These are phyloP conservation scores for Houttuynia cordata DNA, from an alignment of 164 flowering plant species.

Conservation along the genomic window DNA sequence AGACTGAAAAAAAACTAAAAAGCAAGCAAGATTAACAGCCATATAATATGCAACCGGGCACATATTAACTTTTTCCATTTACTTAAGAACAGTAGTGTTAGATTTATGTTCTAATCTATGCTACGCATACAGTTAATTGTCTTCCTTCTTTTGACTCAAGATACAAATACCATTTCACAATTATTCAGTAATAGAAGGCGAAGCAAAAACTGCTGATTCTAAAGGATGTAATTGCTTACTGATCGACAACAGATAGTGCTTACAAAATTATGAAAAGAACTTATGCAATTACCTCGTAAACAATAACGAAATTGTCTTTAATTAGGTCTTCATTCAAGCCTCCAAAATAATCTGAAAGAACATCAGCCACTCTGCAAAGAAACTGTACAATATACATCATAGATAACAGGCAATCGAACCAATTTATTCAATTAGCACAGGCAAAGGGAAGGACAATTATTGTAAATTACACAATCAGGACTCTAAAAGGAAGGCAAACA, in stretches of 20 bases:
- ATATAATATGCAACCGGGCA: too few relatives aligned
- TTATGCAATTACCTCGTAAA: slow-evolving; percentile 57
- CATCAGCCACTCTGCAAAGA: slow-evolving; percentile 92
- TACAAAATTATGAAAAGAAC: too few relatives aligned
- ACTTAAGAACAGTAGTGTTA: too few relatives aligned
- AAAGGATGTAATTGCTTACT: not conserved
- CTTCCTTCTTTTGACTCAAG: not conserved
- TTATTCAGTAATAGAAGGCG: not conserved
- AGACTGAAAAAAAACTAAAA: too few relatives aligned
- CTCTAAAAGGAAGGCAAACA: too few relatives aligned
- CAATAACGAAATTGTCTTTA: slow-evolving; percentile 93
- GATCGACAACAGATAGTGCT: too few relatives aligned
- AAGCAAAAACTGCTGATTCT: not conserved
- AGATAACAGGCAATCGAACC: not conserved
- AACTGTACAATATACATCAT: slow-evolving; percentile 35
- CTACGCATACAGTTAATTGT: not conserved
- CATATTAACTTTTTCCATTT: too few relatives aligned
- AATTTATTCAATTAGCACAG: not conserved
- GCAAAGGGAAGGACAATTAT: too few relatives aligned
- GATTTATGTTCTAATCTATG: not conserved
- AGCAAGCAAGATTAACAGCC: too few relatives aligned
- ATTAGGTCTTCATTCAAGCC: slow-evolving; percentile 86
- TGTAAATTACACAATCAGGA: too few relatives aligned
- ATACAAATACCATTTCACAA: not conserved
- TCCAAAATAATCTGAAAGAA: slow-evolving; percentile 81